Base-by-base conservation (phyloP, 2,329 filamentous ascomycete genomes). In the Cercospora nicotianae region DNA sequence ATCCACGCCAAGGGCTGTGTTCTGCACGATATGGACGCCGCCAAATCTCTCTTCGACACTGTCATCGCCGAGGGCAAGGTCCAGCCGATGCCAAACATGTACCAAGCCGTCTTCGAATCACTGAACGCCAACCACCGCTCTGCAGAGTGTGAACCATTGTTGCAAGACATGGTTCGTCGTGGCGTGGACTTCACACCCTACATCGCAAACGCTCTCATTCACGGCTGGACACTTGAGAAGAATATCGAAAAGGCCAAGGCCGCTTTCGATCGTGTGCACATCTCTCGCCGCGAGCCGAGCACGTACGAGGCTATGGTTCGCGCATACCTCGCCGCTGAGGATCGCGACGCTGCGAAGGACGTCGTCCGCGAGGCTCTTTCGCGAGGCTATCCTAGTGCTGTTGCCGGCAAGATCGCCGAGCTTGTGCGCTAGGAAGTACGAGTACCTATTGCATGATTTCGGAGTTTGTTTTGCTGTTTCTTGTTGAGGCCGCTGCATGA, bases 281-380 rank as follows among this genome's bases (percentile, higher is more conserved):
- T 88, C 30, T 87, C 89, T 64, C 93, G 90, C 82, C 90, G 95
- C 66, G 95, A 99, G 83, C 95, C 95, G 3, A 97, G 93, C 83
- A 99, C 95, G 4, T 99, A 99, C 79, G 95, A 99, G 82, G 94
- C 94, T 48, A 99, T 99, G 95, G 97, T 94, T 5, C 87, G 95
- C 57, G 95, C 95, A 0, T 97, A 90, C 81, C 87, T 99, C 64
- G 89, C 93, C 10, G 90, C 91, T 3, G 92, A 96, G 77, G 89
- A 96, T 77, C 89, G 92, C 36, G 86, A 89, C 60, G 85, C 87
- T 67, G 95, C 95, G 45, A 89, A 93, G 81, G 81, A 77, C 10
- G 90, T 97, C 13, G 94, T 97, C 26, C 87, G 90, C 65, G 95
- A 99, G 84, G 97, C 97, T 87, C 85, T 97, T 39, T 89, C 89